Evolutionary conservation across 192 early-diverging fungal species (phyloP), one percentile per base, ranked within the genome.

Genomic region (Umbelopsis sp.): DNA sequence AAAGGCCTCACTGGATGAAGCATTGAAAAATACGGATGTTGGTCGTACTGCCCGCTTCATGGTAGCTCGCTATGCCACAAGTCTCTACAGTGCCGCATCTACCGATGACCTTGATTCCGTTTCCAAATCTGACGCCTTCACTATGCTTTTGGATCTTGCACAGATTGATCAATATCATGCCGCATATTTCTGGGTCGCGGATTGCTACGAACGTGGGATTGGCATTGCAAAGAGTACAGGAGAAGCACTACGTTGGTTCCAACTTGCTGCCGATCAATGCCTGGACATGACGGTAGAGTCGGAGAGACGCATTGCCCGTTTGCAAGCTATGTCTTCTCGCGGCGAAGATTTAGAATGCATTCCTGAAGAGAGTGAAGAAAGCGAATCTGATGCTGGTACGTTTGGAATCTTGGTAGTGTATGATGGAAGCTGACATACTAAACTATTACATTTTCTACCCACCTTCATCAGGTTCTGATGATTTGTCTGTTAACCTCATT

Each of bases 171-270:
- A 74, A 11, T 74, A 71, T 45, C 49, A 59, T 26, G 44, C 66
- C 7, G 49, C 79, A 11, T 80, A 70, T 22, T 74, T 68, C 53
- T 80, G 74, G 74, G 43, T 77, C 66, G 76, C 77, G 10, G 71
- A 80, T 34, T 80, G 79, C 45, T 80, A 73, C 43, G 43, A 70
- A 45, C 38, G 36, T 32, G 79, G 79, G 44, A 68, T 70, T 56
- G 74, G 73, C 21, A 41, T 68, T 50, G 24, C 38, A 12, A 49
- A 31, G 11, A 59, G 75, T 34, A 20, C 44, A 43, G 26, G 36
- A 24, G 29, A 70, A 16, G 71, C 74, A 32, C 1, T 80, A 22
- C 22, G 24, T 1, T 80, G 79, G 79, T 73, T 65, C n/a, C 62
- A 70, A 16, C 66, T 69, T n/a, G 67, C 78, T 38, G 71, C 51